Evolutionary conservation across 352 stramenopile genomes (phyloP), one percentile per base, ranked within the genome.

Genomic region (Globisporangium takayamanum): DNA sequence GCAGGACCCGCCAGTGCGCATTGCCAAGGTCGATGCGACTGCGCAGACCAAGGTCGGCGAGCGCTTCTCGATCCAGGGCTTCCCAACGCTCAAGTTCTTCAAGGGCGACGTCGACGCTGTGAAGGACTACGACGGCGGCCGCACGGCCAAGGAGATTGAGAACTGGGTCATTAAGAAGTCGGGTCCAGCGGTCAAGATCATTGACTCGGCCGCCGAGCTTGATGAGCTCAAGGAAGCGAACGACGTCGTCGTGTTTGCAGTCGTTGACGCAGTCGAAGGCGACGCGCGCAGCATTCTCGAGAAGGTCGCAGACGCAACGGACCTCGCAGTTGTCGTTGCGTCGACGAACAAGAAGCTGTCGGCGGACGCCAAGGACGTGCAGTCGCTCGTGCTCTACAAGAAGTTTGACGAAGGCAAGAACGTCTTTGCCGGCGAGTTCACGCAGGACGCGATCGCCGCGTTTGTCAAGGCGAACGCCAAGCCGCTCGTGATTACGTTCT

Each of bases 71-170:
- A 78, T 97, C 51, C 73, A 82, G 50, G 88, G 88, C 22, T 97
- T 96, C 78, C 91, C 91, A 36, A 97, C 89, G 56, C 74, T 97
- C 61, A 97, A 97, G 76, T 96, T 96, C 67, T 96, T 97, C 68
- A 95, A 96, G 74, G 82, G 82, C 57, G 78, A 90, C 53, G 70
- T 78, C 26, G 84, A 92, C 50, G 48, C 75, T 5, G 68, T 82
- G 60, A 95, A 96, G 73, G 94, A 97, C 66, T 89, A 88, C 66
- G 87, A 91, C 53, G 84, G 88, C 36, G 89, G 88, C 62, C 85
- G 91, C 68, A 94, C 80, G 30, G 73, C 75, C 41, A 67, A 77
- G 16, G 90, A 96, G 60, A 97, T 98, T 67, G 69, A 92, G 60
- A 84, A 88, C 67, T 97, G 86, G 86, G 80, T 97, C 39, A 61